A percentile compares a stretch with the other conserved stretches of the same genome.
Evolutionary conservation across 306 rosid species (phyloP).

Genomic region (Astragalus membranaceus): DNA sequence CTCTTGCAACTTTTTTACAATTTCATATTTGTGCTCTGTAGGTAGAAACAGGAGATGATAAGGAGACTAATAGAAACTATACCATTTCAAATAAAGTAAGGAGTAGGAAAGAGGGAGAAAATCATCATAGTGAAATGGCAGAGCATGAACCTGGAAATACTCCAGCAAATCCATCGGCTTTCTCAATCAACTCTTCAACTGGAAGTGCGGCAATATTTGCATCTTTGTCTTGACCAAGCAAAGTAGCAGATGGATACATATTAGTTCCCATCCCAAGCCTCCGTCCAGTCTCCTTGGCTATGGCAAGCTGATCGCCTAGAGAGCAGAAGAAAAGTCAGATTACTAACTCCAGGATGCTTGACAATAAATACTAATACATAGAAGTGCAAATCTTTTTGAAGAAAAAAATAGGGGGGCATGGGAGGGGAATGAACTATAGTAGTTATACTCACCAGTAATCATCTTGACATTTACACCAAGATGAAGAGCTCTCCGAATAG

Average conservation of each 20-base stretch:
- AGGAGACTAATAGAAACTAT: not conserved
- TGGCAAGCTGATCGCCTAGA: constrained; percentile 97
- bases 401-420: not conserved
- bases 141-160: constrained; percentile 79
- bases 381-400: not conserved
- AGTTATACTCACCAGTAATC: constrained; percentile 71
- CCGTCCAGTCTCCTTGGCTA: constrained; percentile 93
- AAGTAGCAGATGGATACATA: constrained; percentile 94
- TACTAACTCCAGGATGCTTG: constrained; percentile 5
- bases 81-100: not conserved
- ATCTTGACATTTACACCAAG: constrained; percentile 98
- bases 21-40: constrained; percentile 91
- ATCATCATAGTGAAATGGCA: not conserved
- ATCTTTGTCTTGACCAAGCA: constrained; percentile 92
- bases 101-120: not conserved
- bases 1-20: constrained; percentile 93
- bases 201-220: constrained; percentile 81
- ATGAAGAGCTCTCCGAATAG: constrained; percentile 89
- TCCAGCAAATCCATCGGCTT: constrained; percentile 99
- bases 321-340: not conserved
- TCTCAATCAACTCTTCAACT: constrained; percentile 89
- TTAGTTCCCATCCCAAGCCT: constrained; percentile 99
- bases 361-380: not conserved
- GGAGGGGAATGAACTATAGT: not conserved
- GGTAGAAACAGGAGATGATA: not conserved